phyloP scores from a whole-genome alignment of 345 rosid species.

The Conringia planisiliqua region DNA sequence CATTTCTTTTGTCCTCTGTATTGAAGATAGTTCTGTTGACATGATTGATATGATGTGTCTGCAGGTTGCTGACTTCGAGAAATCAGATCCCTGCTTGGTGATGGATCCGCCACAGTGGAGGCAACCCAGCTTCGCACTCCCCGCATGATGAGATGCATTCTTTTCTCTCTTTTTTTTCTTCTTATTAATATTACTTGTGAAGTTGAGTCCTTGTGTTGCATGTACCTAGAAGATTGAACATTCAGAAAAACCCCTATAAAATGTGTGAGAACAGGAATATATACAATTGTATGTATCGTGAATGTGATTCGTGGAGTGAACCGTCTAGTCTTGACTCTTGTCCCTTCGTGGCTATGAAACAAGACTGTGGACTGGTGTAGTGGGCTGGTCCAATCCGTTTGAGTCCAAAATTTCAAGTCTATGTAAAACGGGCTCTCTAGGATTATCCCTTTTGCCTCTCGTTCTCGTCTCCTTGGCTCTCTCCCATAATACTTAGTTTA shows the following conservation, averaged over 20 bases:
- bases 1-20: no score
- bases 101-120: constrained; percentile 83
- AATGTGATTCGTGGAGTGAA: background rate
- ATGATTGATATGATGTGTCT: constrained; percentile 13
- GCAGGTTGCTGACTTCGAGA: constrained; percentile 86
- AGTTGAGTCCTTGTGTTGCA: constrained; percentile 8
- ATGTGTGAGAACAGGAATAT: constrained; percentile 1
- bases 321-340: background rate
- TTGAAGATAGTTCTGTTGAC: background rate
- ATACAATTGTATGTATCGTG: background rate
- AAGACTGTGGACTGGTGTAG: background rate
- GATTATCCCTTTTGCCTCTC: background rate
- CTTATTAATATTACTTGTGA: constrained; percentile 1
- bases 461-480: background rate
- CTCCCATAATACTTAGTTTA: background rate
- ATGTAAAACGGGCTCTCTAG: background rate
- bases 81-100: constrained; percentile 77
- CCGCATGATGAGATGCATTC: constrained; percentile 40
- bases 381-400: background rate
- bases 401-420: background rate
- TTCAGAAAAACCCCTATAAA: background rate
- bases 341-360: constrained; percentile 4
- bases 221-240: background rate
- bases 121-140: constrained; percentile 76
- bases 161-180: background rate